phyloP scores from a whole-genome alignment of 169 alveolate species.

The Plasmodium vivax region DNA sequence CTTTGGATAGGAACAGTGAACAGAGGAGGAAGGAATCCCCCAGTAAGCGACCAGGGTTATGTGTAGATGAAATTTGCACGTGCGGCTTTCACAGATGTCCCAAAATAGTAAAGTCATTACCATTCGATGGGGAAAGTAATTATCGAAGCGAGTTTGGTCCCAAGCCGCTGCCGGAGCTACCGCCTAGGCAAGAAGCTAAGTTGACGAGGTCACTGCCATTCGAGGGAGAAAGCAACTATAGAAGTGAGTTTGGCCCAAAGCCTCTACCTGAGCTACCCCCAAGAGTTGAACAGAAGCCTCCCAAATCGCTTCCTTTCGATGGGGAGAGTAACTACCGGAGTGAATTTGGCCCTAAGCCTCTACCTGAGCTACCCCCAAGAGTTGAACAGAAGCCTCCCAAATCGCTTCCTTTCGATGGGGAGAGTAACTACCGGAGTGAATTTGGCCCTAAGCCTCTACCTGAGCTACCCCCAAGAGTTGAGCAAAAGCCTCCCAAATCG shows the following conservation, averaged over 20 bases:
- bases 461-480: conserved; percentile 54
- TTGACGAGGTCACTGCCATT: conserved; percentile 77
- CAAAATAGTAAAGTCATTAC: conserved; percentile 66
- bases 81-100: conserved; percentile 81
- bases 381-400: conserved; percentile 58
- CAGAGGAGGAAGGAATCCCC: conserved; percentile 78
- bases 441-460: conserved; percentile 81
- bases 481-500: conserved; percentile 45
- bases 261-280: conserved; percentile 77
- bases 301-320: conserved; percentile 78
- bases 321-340: conserved; percentile 77
- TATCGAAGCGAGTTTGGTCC: conserved; percentile 79
- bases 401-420: conserved; percentile 78
- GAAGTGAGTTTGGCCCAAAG: conserved; percentile 78
- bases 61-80: conserved; percentile 83
- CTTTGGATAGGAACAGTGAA: conserved; percentile 76
- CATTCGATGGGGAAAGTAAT: conserved; percentile 80
- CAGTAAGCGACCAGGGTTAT: conserved; percentile 77
- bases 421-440: conserved; percentile 76
- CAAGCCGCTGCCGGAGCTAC: conserved; percentile 74
- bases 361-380: conserved; percentile 66
- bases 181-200: conserved; percentile 44
- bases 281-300: conserved; percentile 32
- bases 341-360: conserved; percentile 79
- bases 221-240: conserved; percentile 73